A percentile compares a stretch with the other conserved stretches of the same genome.
These are phyloP conservation scores for Pestalotiopsis sp. DNA, from an alignment of 2,329 filamentous ascomycete species.

Conservation along the genomic window DNA sequence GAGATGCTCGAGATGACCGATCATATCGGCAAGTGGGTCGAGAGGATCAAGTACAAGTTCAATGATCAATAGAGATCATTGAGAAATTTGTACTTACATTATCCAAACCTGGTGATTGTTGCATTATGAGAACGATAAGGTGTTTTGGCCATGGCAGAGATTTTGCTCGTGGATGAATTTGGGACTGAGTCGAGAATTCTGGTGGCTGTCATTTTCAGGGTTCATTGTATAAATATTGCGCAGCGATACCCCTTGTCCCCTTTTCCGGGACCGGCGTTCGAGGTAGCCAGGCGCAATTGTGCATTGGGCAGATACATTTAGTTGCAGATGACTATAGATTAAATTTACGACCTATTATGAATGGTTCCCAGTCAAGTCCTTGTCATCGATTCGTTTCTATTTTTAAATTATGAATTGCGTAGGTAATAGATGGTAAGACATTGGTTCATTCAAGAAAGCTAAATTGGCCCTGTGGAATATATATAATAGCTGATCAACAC, in stretches of 20 bases:
- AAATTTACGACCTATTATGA: background rate
- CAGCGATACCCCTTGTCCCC: background rate
- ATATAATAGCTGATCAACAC: background rate
- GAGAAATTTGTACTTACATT: background rate
- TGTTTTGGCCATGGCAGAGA: background rate
- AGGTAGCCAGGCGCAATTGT: background rate
- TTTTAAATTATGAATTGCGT: background rate
- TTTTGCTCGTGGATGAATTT: background rate
- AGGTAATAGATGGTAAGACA: background rate
- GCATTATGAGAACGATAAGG: background rate
- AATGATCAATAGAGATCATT: slow-evolving; percentile 13
- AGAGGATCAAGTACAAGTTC: slow-evolving; percentile 26
- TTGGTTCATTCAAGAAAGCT: background rate
- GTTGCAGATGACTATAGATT: background rate
- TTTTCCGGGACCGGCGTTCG: background rate
- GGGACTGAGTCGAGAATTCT: too few relatives aligned
- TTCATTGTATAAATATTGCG: background rate
- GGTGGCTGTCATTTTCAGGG: background rate
- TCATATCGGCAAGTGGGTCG: slow-evolving; percentile 51
- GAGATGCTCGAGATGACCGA: slow-evolving; percentile 50
- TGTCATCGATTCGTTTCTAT: background rate
- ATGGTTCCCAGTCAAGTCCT: background rate
- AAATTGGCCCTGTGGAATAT: background rate
- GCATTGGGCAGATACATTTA: background rate
- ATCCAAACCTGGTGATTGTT: background rate